phyloP scores from a whole-genome alignment of 208 protist species.

The Wallacemonas sp. region DNA sequence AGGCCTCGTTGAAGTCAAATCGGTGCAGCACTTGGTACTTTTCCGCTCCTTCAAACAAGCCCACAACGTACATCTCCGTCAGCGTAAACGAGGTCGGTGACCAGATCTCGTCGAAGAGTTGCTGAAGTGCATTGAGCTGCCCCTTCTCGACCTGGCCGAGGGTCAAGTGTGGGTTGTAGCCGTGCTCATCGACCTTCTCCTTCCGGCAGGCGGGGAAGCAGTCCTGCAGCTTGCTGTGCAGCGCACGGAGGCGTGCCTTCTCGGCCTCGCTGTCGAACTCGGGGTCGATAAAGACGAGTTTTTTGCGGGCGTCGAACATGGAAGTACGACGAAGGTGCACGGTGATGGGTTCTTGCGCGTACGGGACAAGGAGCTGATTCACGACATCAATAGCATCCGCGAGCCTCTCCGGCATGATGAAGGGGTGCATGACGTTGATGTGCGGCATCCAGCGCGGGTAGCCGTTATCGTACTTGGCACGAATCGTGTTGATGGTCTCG shows the following conservation, averaged over 20 bases:
- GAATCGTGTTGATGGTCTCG: slow-evolving; percentile 14
- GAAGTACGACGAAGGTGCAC: not conserved
- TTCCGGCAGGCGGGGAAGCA: slow-evolving; percentile 3
- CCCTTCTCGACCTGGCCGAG: slow-evolving; percentile 4
- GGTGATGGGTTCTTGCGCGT: not conserved
- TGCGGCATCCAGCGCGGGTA: slow-evolving; percentile 30
- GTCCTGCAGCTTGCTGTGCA: not conserved
- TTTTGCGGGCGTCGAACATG: slow-evolving; percentile 12
- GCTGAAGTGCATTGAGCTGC: not conserved
- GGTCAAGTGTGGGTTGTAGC: slow-evolving; percentile 15
- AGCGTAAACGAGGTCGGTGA: not conserved
- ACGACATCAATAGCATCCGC: slow-evolving; percentile 6
- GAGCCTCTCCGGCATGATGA: slow-evolving; percentile 2
- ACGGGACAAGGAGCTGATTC: not conserved
- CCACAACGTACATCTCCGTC: slow-evolving; percentile 3
- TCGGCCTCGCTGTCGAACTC: slow-evolving; percentile 2
- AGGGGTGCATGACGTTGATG: slow-evolving; percentile 23
- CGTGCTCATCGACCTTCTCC: not conserved
- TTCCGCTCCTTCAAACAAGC: not conserved
- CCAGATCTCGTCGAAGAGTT: slow-evolving; percentile 8
- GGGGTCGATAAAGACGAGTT: slow-evolving; percentile 9
- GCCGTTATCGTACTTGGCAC: slow-evolving; percentile 13
- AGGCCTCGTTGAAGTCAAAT: not conserved
- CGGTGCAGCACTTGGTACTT: slow-evolving; percentile 15
- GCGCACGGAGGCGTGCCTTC: not conserved